These are phyloP conservation scores for Bremia lactucae DNA, from an alignment of 352 stramenopile genomes.

Conservation along the genomic window DNA sequence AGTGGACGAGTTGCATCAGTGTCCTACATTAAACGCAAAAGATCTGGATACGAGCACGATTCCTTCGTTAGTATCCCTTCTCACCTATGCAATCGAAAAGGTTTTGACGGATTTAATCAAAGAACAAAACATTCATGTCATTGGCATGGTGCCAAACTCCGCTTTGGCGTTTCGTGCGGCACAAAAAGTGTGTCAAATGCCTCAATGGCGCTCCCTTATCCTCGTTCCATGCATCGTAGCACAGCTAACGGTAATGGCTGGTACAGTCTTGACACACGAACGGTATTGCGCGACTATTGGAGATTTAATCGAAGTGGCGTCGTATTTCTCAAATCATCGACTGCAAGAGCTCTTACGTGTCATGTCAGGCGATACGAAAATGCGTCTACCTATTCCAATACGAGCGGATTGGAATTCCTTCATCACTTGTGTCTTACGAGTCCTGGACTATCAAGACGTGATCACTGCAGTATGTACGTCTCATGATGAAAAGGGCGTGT, in stretches of 20 bases:
- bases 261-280: conserved; percentile 43
- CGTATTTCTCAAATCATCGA: conserved; percentile 46
- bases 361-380: conserved; percentile 31
- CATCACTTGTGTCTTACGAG: conserved; percentile 35
- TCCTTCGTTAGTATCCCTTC: conserved; percentile 5
- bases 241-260: conserved; percentile 41
- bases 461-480: conserved; percentile 44
- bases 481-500: conserved; percentile 7
- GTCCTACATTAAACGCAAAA: conserved; percentile 8
- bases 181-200: conserved; percentile 28
- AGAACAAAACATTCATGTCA: conserved; percentile 49
- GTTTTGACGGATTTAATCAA: conserved; percentile 42
- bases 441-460: conserved; percentile 38
- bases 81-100: conserved; percentile 40
- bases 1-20: conserved; percentile 44
- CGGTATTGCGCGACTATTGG: conserved; percentile 36
- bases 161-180: conserved; percentile 47
- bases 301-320: conserved; percentile 48
- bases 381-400: conserved; percentile 39
- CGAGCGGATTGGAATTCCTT: conserved; percentile 58
- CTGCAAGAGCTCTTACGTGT: conserved; percentile 28
- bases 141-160: conserved; percentile 66
- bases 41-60: conserved; percentile 6
- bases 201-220: conserved; percentile 36
- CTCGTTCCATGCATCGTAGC: conserved; percentile 59